Evolutionary conservation across 805 yeast species (phyloP), one percentile per base, ranked within the genome.

Genomic region (Barnettozyma botsteinii): DNA sequence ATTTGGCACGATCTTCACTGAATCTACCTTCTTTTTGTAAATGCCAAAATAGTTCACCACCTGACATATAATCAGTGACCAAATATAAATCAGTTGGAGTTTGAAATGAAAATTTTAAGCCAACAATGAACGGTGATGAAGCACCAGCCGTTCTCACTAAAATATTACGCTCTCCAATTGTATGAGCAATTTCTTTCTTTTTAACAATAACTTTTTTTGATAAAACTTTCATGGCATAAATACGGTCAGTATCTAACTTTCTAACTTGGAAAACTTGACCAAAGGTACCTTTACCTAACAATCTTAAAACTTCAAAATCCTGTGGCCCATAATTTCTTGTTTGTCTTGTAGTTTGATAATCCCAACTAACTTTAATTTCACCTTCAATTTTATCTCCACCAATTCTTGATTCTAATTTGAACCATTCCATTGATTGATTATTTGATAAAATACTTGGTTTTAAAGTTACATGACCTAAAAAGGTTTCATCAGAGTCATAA

Each of bases 221-320:
- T 39, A 93, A 74, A 22, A 91, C 95, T 65, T 93, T 93, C 98
- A 93, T 93, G 30, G 98, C 98, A 60, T 93, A 93, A 43, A 93
- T 83, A 53, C 97, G 77, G 43, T 77, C 76, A 7, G 95, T 87
- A 59, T 93, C 98, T 51, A 73, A 74, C 72, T 91, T 93, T 48
- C 83, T 79, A 32, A 93, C 98, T 67, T 93, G 98, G 64, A 83
- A 93, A 27, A 91, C 98, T 66, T 87, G 96, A 24, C 98, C 98
- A 69, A 91, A 91, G 1, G 98, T 93, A 40, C 98, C 98, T 59
- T 87, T 88, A 46, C 98, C 98, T 46, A 91, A 69, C 38, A 91
- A 69, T 56, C 96, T 73, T 53, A 93, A 74, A 14, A 91, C 87
- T 60, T 89, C 96, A 62, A 93, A 93, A 64, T 93, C 98, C 37